Base-by-base conservation (phyloP, 2,329 filamentous ascomycete species). In the Didymellaceae sp. region DNA sequence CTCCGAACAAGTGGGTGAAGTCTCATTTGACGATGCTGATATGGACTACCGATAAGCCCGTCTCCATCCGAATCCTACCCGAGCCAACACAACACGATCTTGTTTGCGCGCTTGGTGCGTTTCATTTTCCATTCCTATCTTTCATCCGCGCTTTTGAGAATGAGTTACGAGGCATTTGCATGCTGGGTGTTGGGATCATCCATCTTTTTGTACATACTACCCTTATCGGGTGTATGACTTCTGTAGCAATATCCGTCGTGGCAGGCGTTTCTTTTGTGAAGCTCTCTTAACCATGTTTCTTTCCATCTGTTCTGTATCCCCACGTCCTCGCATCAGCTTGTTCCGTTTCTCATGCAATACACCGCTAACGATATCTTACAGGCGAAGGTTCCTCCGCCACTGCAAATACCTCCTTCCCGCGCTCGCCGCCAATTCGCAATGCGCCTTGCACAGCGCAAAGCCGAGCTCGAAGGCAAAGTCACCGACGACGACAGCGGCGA, bases 341-440 rank as follows among this genome's bases (percentile, higher is more conserved):
- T 37, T 32, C 21, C n/a, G n/a, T n/a, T 25, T 39, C 14, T 16
- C 13, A 16, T 4, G 9, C 25, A 21, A 43, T 26, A 26, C 38
- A 42, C 26, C 24, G 83, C 31, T 83, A 83, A 45, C 47, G 83
- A 83, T 20, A 18, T n/a, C 9, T 5, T 11, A 44, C 20, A 62
- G 61, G 43, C 56, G 21, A 59, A 56, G 20, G 45, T 58, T n/a
- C 58, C 64, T 82, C 37, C 84, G 82, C 62, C 63, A 82, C 84
- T 96, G 65, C 94, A 93, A 70, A 86, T 93, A 26, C 87, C 89
- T 1, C 92, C 93, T 2, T 95, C 91, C 6, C 86, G 93, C 43
- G 93, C 93, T 6, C 86, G 93, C 41, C 82, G 91, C 46, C 91
- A 96, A 72, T 83, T 97, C n/a, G 92, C 91, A n/a, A 89, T 90